phyloP scores from a whole-genome alignment of 1,139 yeast species.

The Geotrichum cucujoidarum region DNA sequence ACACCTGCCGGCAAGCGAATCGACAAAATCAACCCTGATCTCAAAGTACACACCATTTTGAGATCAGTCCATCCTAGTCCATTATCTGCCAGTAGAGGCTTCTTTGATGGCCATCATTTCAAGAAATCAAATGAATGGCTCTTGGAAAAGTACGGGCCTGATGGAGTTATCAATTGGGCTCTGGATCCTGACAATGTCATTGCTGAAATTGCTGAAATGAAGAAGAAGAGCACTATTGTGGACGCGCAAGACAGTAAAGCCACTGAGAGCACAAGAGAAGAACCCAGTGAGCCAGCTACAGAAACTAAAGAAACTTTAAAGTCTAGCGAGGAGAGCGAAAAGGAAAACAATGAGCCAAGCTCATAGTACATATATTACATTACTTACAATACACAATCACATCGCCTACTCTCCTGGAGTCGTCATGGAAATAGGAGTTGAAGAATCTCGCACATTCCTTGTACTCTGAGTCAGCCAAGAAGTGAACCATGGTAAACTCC shows the following conservation, averaged over 20 bases:
- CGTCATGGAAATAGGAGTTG: conserved; percentile 86
- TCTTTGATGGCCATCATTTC: conserved; percentile 70
- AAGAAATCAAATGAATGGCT: conserved; percentile 72
- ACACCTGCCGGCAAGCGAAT: conserved; percentile 80
- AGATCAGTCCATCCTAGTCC: conserved; percentile 93
- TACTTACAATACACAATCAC: conserved; percentile 52
- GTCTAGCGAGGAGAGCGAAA: conserved; percentile 1
- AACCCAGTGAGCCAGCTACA: background rate
- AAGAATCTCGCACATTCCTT: conserved; percentile 51
- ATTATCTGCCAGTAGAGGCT: conserved; percentile 79
- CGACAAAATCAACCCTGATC: conserved; percentile 39
- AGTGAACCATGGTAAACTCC: conserved; percentile 42
- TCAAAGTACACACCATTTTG: conserved; percentile 45
- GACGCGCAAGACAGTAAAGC: background rate
- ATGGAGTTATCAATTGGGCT: conserved; percentile 63
- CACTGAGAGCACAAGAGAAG: background rate
- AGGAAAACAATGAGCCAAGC: conserved; percentile 7
- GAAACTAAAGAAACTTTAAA: background rate
- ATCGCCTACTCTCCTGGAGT: conserved; percentile 72
- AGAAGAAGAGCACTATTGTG: conserved; percentile 1
- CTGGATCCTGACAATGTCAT: conserved; percentile 50
- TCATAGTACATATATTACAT: conserved; percentile 1
- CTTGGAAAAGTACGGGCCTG: conserved; percentile 41
- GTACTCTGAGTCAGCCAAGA: conserved; percentile 45
- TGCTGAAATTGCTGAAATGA: conserved; percentile 43